Conservation (phyloP, 1,284 basidiomycete genomes). For the Ganoderma resinaceum region DNA sequence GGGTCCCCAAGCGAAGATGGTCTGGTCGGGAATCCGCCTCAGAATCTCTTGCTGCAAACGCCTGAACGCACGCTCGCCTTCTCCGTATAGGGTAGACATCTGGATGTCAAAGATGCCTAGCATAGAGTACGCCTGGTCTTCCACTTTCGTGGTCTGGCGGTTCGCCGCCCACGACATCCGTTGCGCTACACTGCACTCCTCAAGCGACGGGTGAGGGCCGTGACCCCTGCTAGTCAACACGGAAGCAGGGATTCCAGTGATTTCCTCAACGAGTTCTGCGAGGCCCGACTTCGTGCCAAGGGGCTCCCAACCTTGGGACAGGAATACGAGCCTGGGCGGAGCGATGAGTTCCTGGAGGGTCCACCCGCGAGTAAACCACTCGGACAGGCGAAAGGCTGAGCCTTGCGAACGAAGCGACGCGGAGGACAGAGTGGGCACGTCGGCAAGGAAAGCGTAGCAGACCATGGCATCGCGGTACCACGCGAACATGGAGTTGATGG, state of each 20-base stretch:
- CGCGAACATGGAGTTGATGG: neutral
- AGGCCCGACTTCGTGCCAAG: neutral
- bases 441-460: neutral
- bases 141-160: conserved; percentile 7
- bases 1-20: conserved; percentile 10
- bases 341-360: conserved; percentile 2
- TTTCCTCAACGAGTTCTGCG: neutral
- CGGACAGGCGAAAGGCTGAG: neutral
- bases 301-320: neutral
- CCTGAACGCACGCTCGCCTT: neutral
- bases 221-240: neutral
- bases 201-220: neutral
- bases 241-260: neutral
- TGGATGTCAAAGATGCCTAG: conserved; percentile 15
- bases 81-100: conserved; percentile 9
- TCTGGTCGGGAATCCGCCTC: conserved; percentile 1
- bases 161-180: conserved; percentile 19
- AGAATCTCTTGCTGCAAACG: conserved; percentile 13
- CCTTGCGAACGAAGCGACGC: neutral
- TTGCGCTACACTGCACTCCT: conserved; percentile 6
- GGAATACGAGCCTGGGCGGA: neutral
- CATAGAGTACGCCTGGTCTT: conserved; percentile 17
- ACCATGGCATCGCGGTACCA: neutral
- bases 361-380: neutral
- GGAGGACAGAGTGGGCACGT: conserved; percentile 16